A percentile compares a stretch with the other conserved stretches of the same genome.
These are phyloP conservation scores for Exutisphaerella laricina DNA, from an alignment of 2,329 filamentous ascomycete species.

Conservation along the genomic window DNA sequence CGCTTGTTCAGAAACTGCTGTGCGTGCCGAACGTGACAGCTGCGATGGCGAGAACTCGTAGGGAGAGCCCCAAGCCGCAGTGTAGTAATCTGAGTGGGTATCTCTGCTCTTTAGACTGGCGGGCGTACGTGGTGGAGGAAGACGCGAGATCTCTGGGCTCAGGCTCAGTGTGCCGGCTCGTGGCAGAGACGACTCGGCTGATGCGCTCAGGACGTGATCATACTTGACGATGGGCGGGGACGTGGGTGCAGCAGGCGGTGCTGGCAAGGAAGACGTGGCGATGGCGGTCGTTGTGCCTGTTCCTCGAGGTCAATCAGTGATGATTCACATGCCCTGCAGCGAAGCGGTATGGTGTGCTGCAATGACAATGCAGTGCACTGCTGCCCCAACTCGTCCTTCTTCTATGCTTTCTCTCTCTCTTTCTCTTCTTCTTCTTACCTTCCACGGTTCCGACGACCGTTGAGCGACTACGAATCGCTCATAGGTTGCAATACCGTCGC, in stretches of 20 bases:
- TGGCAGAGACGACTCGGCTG: constrained; percentile 3
- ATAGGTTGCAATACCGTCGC: background rate
- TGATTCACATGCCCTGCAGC: background rate
- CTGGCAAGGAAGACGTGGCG: constrained; percentile 13
- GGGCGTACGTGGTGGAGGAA: constrained; percentile 28
- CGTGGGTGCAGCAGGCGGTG: constrained; percentile 12
- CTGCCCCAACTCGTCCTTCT: too few species aligned
- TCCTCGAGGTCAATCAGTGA: background rate
- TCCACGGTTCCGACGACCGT: constrained; percentile 8
- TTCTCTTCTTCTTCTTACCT: constrained; percentile 1
- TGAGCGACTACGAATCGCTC: constrained; percentile 10
- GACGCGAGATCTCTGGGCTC: constrained; percentile 18
- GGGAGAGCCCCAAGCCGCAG: constrained; percentile 86
- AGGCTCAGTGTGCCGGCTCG: constrained; percentile 5
- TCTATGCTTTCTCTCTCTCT: background rate
- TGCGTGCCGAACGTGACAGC: constrained; percentile 28
- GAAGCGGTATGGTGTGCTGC: background rate
- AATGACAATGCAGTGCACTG: too few species aligned
- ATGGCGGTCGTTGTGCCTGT: constrained; percentile 13
- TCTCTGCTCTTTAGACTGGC: constrained; percentile 26
- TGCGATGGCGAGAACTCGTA: constrained; percentile 62
- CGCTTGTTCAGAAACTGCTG: constrained; percentile 29
- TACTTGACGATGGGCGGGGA: constrained; percentile 20
- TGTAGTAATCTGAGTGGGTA: constrained; percentile 43
- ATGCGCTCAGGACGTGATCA: constrained; percentile 13